These are phyloP conservation scores for Isabelozyma pseudorhagii DNA, from an alignment of 805 yeast genomes.

Conservation along the genomic window DNA sequence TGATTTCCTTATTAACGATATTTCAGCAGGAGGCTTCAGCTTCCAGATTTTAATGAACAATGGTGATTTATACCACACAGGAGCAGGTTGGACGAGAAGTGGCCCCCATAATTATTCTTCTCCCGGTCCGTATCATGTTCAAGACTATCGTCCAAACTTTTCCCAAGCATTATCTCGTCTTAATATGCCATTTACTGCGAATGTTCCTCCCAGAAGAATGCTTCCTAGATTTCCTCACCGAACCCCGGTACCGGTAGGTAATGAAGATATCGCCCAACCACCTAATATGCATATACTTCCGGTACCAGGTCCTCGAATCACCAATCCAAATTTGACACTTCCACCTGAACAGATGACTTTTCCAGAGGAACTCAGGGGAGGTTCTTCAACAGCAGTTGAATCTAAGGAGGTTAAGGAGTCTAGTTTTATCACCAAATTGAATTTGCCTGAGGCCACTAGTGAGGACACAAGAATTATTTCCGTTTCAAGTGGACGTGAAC, in stretches of 20 bases:
- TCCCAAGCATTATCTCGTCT: constrained; percentile 2
- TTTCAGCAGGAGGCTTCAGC: constrained; percentile 64
- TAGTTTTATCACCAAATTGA: constrained; percentile 21
- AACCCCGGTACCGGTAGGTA: neutral
- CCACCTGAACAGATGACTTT: constrained; percentile 17
- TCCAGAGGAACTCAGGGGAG: constrained; percentile 1
- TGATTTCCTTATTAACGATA: constrained; percentile 36
- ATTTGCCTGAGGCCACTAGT: constrained; percentile 9
- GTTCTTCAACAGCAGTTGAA: neutral
- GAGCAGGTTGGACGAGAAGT: constrained; percentile 25
- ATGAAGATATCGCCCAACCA: too few relatives aligned
- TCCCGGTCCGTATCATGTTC: constrained; percentile 25
- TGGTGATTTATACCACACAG: constrained; percentile 58
- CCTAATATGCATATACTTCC: neutral
- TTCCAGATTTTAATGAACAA: constrained; percentile 54
- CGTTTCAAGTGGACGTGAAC: constrained; percentile 62
- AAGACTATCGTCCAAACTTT: constrained; percentile 15
- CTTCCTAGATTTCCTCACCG: neutral
- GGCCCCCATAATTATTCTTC: constrained; percentile 8
- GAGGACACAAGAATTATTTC: constrained; percentile 35
- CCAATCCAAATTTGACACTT: constrained; percentile 16
- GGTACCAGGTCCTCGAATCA: neutral
- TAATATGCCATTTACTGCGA: constrained; percentile 6
- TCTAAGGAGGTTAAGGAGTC: constrained; percentile 11
- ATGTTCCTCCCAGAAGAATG: constrained; percentile 1